phyloP scores from a whole-genome alignment of 176 grass and related monocot species.

The Avena sativa region DNA sequence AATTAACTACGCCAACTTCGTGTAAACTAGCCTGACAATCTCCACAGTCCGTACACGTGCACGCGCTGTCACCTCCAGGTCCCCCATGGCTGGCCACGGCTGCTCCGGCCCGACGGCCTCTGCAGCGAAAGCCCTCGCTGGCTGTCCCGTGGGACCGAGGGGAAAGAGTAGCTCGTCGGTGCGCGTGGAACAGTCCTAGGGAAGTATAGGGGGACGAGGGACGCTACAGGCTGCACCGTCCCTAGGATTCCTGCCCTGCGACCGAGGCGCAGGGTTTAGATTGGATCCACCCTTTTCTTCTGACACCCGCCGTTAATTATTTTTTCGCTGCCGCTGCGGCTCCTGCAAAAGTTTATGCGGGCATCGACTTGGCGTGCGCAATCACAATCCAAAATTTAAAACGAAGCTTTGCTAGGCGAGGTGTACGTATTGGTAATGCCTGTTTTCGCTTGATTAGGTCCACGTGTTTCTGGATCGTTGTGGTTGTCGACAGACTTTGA shows the following conservation, averaged over 20 bases:
- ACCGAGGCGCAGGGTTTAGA: not conserved
- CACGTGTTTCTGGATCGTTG: too few species aligned
- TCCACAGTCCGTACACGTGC: not conserved
- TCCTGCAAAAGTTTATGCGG: conserved; percentile 4
- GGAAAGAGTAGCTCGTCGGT: not conserved
- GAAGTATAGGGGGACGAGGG: not conserved
- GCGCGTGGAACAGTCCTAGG: not conserved
- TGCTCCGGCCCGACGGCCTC: not conserved
- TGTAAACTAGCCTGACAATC: not conserved
- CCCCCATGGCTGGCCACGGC: not conserved
- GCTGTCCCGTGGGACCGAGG: not conserved
- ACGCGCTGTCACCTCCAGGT: not conserved
- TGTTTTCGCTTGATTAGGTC: too few species aligned
- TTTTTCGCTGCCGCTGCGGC: not conserved
- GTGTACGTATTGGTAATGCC: too few species aligned
- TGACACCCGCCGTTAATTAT: conserved; percentile 8
- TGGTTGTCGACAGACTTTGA: too few species aligned
- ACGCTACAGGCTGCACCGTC: too few species aligned
- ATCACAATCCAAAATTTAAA: too few species aligned
- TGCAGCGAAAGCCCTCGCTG: not conserved
- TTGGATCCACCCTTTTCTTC: conserved; percentile 7
- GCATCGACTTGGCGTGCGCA: not conserved
- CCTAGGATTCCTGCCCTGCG: conserved; percentile 33
- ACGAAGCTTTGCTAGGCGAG: too few species aligned
- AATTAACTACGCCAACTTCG: not conserved